Evolutionary conservation across 1,139 yeast species (phyloP), one percentile per base, ranked within the genome.

Genomic region (Candida sp.): DNA sequence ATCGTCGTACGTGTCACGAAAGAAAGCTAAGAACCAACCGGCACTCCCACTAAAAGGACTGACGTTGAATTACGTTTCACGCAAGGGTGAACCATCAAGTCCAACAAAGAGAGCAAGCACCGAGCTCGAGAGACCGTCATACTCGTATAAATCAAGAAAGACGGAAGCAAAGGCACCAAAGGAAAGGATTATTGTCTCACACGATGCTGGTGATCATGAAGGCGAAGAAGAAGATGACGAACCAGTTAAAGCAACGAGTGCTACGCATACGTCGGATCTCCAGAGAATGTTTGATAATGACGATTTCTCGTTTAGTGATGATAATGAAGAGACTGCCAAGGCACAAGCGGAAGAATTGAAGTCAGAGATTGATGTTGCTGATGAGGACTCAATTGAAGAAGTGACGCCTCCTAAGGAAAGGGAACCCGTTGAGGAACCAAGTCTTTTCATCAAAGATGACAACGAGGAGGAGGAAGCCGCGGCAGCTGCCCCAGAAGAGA

Each of bases 111-210:
- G 61, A 47, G 37, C 56, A 23, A 25, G 53, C 5, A 47, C 56
- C 9, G 58, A 58, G 27, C 60, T 61, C 1, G 49, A 56, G 6
- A 42, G 54, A 3, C 50, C 48, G 6, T 56, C 58, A 4, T 74
- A 69, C 56, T 71, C 69, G 48, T 76, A 77, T 55, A 73, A 75
- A 55, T 75, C 80, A 2, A 61, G 81, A 27, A 77, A 77, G 49
- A 38, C 58, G 17, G 74, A 72, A 41, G 59, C 55, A 11, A 60
- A 57, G 35, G 64, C 63, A 35, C 76, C 76, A 2, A 70, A 63
- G 47, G 79, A 76, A 47, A 62, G 77, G 42, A 77, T 75, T 22
- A 70, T 75, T 2, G 61, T 70, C 7, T 70, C 79, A 0, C 51
- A 51, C 38, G 58, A 52, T 5, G 61, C 59, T 2, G 64, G 57